Percentiles rank a stretch among this genome's conserved stretches.
phyloP scores from a whole-genome alignment of 2,329 filamentous ascomycete species.

The Phoma herbarum region DNA sequence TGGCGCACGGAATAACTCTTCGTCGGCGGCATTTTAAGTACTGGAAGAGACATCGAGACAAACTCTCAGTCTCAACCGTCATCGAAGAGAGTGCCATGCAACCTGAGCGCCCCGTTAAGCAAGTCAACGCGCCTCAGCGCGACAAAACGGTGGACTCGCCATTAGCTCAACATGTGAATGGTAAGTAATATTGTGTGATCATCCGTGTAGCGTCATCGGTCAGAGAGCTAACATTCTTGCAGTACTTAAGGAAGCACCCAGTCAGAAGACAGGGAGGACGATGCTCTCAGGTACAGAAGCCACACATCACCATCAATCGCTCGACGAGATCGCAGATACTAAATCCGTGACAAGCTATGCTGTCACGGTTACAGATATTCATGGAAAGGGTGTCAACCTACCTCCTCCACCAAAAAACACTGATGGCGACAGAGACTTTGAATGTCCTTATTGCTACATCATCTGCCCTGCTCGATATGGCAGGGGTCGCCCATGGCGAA shows the following conservation, averaged over 20 bases:
- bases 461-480: constrained; percentile 51
- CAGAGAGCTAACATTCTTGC: background rate
- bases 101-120: constrained; percentile 6
- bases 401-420: constrained; percentile 46
- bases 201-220: background rate
- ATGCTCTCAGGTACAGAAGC: constrained; percentile 50
- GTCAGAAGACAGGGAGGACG: constrained; percentile 46
- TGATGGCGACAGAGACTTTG: constrained; percentile 47
- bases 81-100: constrained; percentile 29
- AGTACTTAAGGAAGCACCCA: constrained; percentile 32
- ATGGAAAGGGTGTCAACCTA: constrained; percentile 45
- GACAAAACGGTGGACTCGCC: constrained; percentile 30
- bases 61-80: constrained; percentile 37
- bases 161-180: constrained; percentile 12
- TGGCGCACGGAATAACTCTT: constrained; percentile 45
- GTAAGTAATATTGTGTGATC: background rate
- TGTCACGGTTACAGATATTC: constrained; percentile 47
- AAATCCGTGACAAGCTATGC: constrained; percentile 51
- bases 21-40: constrained; percentile 51
- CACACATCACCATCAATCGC: constrained; percentile 48
- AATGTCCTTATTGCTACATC: constrained; percentile 52
- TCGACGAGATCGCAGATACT: constrained; percentile 49
- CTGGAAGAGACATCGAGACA: constrained; percentile 50
- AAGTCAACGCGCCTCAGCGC: constrained; percentile 17
- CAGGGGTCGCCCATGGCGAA: constrained; percentile 45